Evolutionary conservation across 345 rosid genomes (phyloP), one percentile per base, ranked within the genome.

Genomic region (Citropsis articulata): DNA sequence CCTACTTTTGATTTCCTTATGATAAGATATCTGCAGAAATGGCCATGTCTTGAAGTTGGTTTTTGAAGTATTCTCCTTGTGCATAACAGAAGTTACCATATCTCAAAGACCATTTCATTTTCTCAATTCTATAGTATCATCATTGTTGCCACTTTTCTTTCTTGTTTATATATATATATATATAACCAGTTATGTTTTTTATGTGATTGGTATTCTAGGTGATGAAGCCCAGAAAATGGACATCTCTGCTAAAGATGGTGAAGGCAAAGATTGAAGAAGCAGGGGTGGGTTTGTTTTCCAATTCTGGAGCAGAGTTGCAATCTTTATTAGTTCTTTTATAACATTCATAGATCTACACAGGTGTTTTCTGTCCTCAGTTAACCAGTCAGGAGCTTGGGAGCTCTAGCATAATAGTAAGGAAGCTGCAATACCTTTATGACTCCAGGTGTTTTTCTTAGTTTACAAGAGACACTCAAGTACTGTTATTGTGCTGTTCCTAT

Each of bases 171-270:
- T 36, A 1, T 36, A 0, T 57, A 0, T 42, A 0, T 42, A 10
- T 10, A 9, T 9, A 42, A 42, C 50, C 6, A 36, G 38, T 22
- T 7, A 33, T n/a, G 18, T 71, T 33, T 2, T 65, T 67, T 33
- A 7, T 59, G 6, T 64, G 31, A 36, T 60, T 68, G 56, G 56
- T 42, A 63, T 28, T 74, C 50, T 75, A 78, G 78, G 80, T 45
- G 92, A 89, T 59, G 91, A 91, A 70, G 75, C 78, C 35, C 83
- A 77, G 45, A 91, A 91, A 89, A 71, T 78, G 19, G 89, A 81
- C 18, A 86, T 72, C 56, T 53, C 84, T 77, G 81, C 84, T 38
- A 87, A 88, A 82, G 64, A 68, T 4, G 89, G 81, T 66, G 87
- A 84, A 68, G 86, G 81, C 60, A 88, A 76, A 70, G 85, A 86